phyloP scores from a whole-genome alignment of 2,329 filamentous ascomycete genomes.

The Zarea fungicola region DNA sequence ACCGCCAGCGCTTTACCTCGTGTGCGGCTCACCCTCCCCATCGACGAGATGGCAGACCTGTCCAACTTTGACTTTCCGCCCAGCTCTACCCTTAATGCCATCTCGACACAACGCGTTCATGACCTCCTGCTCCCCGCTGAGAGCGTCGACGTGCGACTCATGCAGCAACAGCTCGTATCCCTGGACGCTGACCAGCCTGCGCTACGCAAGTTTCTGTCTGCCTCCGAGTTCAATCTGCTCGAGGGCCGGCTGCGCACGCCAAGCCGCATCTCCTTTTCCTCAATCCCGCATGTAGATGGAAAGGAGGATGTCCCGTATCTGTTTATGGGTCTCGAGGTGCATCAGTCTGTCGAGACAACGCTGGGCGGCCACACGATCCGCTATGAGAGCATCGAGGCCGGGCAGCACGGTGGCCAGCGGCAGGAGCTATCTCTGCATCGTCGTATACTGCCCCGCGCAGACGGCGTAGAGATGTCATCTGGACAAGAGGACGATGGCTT shows the following conservation, averaged over 20 bases:
- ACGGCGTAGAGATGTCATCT: background rate
- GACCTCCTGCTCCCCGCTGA: conserved; percentile 43
- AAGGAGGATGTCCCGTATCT: conserved; percentile 26
- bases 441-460: conserved; percentile 13
- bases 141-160: conserved; percentile 44
- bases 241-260: conserved; percentile 38
- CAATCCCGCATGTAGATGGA: conserved; percentile 25
- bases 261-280: conserved; percentile 23
- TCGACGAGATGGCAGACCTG: conserved; percentile 24
- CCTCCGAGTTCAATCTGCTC: conserved; percentile 42
- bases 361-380: conserved; percentile 41
- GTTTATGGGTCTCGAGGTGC: conserved; percentile 50
- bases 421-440: conserved; percentile 44
- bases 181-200: conserved; percentile 33
- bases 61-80: conserved; percentile 23
- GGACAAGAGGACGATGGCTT: conserved; percentile 17
- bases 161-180: conserved; percentile 30
- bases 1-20: conserved; percentile 16
- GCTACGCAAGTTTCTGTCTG: conserved; percentile 38
- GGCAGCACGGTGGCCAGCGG: conserved; percentile 45
- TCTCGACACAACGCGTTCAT: conserved; percentile 25
- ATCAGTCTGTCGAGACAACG: conserved; percentile 37
- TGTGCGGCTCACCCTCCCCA: conserved; percentile 27
- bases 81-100: conserved; percentile 27
- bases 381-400: conserved; percentile 49